These are phyloP conservation scores for Circinella umbellata DNA, from an alignment of 371 early-diverging fungal genomes.

Conservation along the genomic window DNA sequence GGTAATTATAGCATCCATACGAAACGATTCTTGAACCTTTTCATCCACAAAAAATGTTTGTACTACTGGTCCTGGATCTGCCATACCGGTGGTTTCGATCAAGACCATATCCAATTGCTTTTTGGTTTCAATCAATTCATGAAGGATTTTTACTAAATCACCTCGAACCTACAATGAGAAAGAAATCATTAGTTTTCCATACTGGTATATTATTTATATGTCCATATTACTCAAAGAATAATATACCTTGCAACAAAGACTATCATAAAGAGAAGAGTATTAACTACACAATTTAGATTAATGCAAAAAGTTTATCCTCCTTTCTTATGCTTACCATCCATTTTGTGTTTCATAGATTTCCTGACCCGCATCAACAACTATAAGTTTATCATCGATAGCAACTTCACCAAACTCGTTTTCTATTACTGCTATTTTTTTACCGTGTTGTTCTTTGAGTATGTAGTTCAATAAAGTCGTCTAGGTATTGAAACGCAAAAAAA, in stretches of 20 bases:
- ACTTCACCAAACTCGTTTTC: constrained; percentile 50
- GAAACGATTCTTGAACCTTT: constrained; percentile 20
- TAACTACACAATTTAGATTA: background rate
- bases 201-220: background rate
- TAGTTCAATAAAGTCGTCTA: constrained; percentile 44
- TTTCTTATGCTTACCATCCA: constrained; percentile 30
- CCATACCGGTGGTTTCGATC: constrained; percentile 46
- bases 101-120: constrained; percentile 32
- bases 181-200: background rate
- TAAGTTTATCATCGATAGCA: constrained; percentile 35
- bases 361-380: constrained; percentile 34
- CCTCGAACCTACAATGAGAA: constrained; percentile 29
- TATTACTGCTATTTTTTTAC: constrained; percentile 40
- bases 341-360: constrained; percentile 43
- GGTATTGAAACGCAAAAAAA: background rate
- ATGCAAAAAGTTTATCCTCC: background rate
- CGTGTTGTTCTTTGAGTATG: constrained; percentile 37
- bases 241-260: constrained; percentile 27
- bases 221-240: no score
- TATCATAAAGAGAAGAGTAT: background rate
- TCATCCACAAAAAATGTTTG: constrained; percentile 44
- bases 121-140: constrained; percentile 20
- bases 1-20: constrained; percentile 42
- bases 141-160: constrained; percentile 35
- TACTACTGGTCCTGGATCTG: constrained; percentile 46